These are phyloP conservation scores for Nicotiana otophora DNA, from an alignment of 257 asterid species.

Conservation along the genomic window DNA sequence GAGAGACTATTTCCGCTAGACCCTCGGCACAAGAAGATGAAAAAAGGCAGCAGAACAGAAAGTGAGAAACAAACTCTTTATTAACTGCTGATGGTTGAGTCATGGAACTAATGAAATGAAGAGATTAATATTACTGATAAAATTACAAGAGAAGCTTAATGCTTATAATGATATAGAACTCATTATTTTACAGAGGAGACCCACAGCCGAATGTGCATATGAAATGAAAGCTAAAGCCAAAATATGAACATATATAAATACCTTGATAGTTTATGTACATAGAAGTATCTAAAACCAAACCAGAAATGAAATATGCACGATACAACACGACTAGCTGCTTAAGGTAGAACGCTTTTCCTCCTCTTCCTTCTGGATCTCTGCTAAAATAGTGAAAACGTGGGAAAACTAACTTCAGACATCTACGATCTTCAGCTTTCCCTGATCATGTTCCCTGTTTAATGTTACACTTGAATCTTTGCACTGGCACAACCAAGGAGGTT, in stretches of 20 bases:
- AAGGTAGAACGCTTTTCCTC: background rate
- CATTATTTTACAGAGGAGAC: background rate
- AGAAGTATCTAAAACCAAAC: conserved; percentile 5
- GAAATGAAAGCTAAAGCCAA: background rate
- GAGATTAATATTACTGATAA: background rate
- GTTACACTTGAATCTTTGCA: background rate
- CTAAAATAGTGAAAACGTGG: background rate
- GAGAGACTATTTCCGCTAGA: too few species aligned
- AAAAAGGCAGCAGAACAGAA: background rate
- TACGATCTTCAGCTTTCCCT: background rate
- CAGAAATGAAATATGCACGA: background rate
- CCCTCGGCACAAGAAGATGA: too few species aligned
- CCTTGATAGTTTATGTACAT: conserved; percentile 4
- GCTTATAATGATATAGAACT: background rate
- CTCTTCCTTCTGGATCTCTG: background rate
- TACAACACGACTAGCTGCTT: conserved; percentile 7
- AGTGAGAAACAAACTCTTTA: background rate
- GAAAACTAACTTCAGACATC: background rate
- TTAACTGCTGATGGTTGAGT: background rate
- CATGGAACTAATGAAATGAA: background rate
- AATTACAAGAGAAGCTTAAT: background rate
- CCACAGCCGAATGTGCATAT: background rate
- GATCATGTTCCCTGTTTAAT: background rate
- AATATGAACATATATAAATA: conserved; percentile 7
- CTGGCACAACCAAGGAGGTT: background rate